A percentile compares a stretch with the other conserved stretches of the same genome.
Evolutionary conservation across 495 filamentous ascomycete genomes (phyloP).

Genomic region (Hypomontagnella monticulosa): DNA sequence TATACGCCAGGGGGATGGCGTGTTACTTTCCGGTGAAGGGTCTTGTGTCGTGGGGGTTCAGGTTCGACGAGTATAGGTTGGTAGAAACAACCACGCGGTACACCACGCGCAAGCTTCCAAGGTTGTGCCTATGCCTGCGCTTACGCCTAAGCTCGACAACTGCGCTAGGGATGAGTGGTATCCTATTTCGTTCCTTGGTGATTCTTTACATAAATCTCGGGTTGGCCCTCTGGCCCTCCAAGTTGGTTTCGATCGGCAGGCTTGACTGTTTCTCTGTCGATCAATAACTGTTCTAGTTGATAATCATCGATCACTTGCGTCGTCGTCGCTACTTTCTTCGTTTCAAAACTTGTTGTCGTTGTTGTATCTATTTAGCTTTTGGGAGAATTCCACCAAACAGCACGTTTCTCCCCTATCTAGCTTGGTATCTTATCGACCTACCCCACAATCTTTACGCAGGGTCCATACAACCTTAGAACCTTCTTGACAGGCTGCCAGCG

Average conservation of each 20-base stretch:
- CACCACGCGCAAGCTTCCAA: not conserved
- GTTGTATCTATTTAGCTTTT: constrained; percentile 1
- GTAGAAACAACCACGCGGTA: constrained; percentile 5
- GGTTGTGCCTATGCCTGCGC: not conserved
- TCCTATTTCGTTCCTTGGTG: constrained; percentile 8
- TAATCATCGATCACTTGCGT: not conserved
- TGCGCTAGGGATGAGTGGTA: not conserved
- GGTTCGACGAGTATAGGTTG: not conserved
- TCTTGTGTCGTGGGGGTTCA: constrained; percentile 22
- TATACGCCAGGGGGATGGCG: constrained; percentile 15
- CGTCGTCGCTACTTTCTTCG: not conserved
- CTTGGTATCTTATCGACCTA: constrained; percentile 15
- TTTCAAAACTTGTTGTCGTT: constrained; percentile 16
- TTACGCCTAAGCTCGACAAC: not conserved
- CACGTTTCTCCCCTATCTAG: not conserved
- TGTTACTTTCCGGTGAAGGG: constrained; percentile 3
- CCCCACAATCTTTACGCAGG: constrained; percentile 28
- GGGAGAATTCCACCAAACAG: constrained; percentile 14
- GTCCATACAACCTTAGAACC: constrained; percentile 18
- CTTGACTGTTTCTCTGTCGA: constrained; percentile 15
- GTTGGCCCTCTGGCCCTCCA: constrained; percentile 11
- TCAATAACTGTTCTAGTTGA: constrained; percentile 8
- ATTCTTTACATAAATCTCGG: constrained; percentile 35
- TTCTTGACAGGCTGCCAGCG: constrained; percentile 19
- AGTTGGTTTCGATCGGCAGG: constrained; percentile 25